Conservation (phyloP, 495 filamentous ascomycete genomes). For the Staphylotrichum tortipilum region DNA sequence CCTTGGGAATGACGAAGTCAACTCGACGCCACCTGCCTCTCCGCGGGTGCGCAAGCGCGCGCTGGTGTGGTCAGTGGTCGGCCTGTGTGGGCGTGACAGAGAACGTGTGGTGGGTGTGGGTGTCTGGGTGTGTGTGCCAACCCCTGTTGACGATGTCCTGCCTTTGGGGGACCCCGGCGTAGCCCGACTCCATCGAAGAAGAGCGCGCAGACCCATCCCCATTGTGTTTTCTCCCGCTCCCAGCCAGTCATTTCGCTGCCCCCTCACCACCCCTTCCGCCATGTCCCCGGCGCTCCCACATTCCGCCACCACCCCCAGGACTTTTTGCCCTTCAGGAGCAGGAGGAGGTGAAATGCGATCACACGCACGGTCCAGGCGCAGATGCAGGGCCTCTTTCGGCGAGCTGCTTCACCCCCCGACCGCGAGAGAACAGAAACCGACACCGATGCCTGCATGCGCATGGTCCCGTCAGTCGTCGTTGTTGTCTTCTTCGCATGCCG, state of each 20-base stretch:
- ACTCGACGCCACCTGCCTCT: too few relatives aligned
- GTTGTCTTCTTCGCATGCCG: too few relatives aligned
- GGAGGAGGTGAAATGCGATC: neutral
- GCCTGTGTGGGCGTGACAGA: too few relatives aligned
- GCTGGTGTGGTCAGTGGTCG: too few relatives aligned
- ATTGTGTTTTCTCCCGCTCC: neutral
- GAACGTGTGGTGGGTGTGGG: too few relatives aligned
- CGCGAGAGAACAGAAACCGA: too few relatives aligned
- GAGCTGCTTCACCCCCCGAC: neutral
- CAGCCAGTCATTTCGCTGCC: slow-evolving; percentile 3
- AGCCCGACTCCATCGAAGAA: neutral
- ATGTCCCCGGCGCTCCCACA: neutral
- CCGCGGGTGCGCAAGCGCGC: too few relatives aligned
- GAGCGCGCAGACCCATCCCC: slow-evolving; percentile 1
- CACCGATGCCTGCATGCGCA: too few relatives aligned
- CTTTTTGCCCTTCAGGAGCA: slow-evolving; percentile 2
- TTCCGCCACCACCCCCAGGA: slow-evolving; percentile 5
- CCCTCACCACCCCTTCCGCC: neutral
- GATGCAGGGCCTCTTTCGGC: neutral
- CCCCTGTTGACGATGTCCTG: neutral
- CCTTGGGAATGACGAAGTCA: too few relatives aligned
- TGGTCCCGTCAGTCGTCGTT: too few relatives aligned
- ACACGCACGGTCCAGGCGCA: neutral
- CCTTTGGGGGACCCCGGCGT: neutral
- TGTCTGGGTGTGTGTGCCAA: neutral